Evolutionary conservation across 306 rosid species (phyloP), one percentile per base, ranked within the genome.

Genomic region (Corylus heterophylla): DNA sequence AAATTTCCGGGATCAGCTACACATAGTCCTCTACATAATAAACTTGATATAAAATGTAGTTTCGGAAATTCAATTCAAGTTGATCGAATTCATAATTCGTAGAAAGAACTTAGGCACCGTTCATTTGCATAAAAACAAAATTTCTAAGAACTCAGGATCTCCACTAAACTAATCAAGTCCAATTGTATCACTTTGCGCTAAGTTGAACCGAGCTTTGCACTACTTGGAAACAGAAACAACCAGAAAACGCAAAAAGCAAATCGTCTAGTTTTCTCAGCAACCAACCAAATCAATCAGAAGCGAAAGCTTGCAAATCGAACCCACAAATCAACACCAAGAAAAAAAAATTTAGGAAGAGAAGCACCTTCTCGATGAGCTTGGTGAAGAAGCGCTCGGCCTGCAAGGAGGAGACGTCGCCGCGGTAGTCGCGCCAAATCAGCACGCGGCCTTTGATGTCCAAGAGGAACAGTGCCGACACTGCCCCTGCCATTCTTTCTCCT

Each of bases 401-500:
- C 62, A 82, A 86, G 62, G 99, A 88, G 35, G 99, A 80, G 83
- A 96, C 99, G 80, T 96, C 99, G 81, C 99, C 99, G 16, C 99
- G 99, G 80, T 91, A 96, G 78, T 96, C 98, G 72, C 99, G 99
- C 96, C 96, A 96, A 83, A 96, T 91, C 82, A 96, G 97, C 83
- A 96, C 97, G 85, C 98, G 99, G 84, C 99, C 99, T 87, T 96
- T 96, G 91, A 96, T 93, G 87, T 96, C 99, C 42, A 96, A 92
- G 27, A 96, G 94, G 91, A 96, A 96, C 70, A 96, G 92, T 85
- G 98, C 98, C 78, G 99, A 96, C 76, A 88, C 97, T 58, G 99
- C 99, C 80, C 99, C 99, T 64, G 99, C 84, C 99, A 96, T 96
- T 20, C 54, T 66, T 74, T 22, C 58, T 25, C 52, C 42, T 81